Evolutionary conservation across 2,329 filamentous ascomycete genomes (phyloP).

Genomic region (Phoma herbarum): DNA sequence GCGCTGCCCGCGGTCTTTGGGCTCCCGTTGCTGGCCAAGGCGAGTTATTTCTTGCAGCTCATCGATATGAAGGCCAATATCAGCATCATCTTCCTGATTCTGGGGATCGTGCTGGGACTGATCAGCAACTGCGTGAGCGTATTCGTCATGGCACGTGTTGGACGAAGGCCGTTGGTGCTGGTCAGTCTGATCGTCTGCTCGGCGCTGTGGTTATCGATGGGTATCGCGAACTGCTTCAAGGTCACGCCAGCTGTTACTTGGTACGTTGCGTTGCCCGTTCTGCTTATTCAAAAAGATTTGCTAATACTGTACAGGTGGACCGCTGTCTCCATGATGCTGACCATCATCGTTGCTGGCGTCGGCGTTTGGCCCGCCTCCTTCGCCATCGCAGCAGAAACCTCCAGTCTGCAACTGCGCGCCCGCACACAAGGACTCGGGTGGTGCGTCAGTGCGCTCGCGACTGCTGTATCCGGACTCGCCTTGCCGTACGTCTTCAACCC

Average conservation of each 20-base stretch:
- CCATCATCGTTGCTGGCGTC: conserved; percentile 55
- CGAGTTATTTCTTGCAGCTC: conserved; percentile 47
- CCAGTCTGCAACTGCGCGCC: conserved; percentile 55
- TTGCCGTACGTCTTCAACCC: conserved; percentile 63
- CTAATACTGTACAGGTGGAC: conserved; percentile 49
- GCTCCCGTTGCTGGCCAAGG: conserved; percentile 47
- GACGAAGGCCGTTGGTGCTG: conserved; percentile 53
- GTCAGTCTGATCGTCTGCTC: conserved; percentile 45
- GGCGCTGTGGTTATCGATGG: conserved; percentile 57
- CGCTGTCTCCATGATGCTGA: conserved; percentile 53
- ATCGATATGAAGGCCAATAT: conserved; percentile 40
- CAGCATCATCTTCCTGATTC: conserved; percentile 56
- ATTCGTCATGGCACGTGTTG: conserved; percentile 55
- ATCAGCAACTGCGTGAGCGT: conserved; percentile 57
- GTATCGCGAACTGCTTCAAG: conserved; percentile 58
- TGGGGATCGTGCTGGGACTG: conserved; percentile 58
- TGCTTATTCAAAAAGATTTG: not conserved
- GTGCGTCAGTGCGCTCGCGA: conserved; percentile 52
- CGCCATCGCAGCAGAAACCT: conserved; percentile 56
- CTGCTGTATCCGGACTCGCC: conserved; percentile 57
- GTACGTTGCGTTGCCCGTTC: conserved; percentile 38
- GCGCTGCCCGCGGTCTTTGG: conserved; percentile 48
- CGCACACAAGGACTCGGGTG: conserved; percentile 58
- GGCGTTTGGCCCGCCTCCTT: conserved; percentile 57
- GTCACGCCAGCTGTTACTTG: conserved; percentile 51